phyloP scores from a whole-genome alignment of 768 basidiomycete species.

The Naganishia onofrii region DNA sequence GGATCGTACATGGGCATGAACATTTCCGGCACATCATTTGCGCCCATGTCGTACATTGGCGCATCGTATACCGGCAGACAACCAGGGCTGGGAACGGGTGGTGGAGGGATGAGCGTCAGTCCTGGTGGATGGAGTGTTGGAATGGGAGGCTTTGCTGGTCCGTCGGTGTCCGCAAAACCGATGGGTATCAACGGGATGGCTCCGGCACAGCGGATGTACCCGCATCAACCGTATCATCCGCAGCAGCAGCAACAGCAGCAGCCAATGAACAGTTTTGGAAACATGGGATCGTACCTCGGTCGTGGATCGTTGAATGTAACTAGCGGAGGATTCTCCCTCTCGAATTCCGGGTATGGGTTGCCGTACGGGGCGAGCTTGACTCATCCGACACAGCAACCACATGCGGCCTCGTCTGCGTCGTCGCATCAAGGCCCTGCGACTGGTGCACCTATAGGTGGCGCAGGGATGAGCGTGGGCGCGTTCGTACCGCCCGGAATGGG shows the following conservation, averaged over 20 bases:
- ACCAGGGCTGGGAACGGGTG: not conserved
- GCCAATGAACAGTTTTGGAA: slow-evolving; percentile 21
- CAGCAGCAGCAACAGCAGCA: not conserved
- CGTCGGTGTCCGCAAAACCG: not conserved
- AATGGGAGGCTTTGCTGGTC: slow-evolving; percentile 7
- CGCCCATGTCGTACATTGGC: slow-evolving; percentile 9
- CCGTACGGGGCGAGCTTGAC: slow-evolving; percentile 1
- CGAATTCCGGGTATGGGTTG: slow-evolving; percentile 1
- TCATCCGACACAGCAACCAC: not conserved
- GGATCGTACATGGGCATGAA: slow-evolving; percentile 25
- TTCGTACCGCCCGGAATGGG: slow-evolving; percentile 19
- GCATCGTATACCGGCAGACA: slow-evolving; percentile 17
- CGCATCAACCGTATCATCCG: not conserved
- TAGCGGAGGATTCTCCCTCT: not conserved
- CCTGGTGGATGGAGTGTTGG: slow-evolving; percentile 12
- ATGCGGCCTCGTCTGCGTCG: not conserved
- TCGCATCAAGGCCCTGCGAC: not conserved
- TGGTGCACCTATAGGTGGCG: not conserved
- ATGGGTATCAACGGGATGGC: slow-evolving; percentile 14
- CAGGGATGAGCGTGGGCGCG: slow-evolving; percentile 10
- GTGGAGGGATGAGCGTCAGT: slow-evolving; percentile 29
- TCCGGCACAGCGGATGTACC: not conserved
- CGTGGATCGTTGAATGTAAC: slow-evolving; percentile 2
- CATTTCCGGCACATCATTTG: slow-evolving; percentile 8
- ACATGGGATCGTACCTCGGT: slow-evolving; percentile 27